Base-by-base conservation (phyloP, 345 rosid genomes). In the Pelargonium nanum region DNA sequence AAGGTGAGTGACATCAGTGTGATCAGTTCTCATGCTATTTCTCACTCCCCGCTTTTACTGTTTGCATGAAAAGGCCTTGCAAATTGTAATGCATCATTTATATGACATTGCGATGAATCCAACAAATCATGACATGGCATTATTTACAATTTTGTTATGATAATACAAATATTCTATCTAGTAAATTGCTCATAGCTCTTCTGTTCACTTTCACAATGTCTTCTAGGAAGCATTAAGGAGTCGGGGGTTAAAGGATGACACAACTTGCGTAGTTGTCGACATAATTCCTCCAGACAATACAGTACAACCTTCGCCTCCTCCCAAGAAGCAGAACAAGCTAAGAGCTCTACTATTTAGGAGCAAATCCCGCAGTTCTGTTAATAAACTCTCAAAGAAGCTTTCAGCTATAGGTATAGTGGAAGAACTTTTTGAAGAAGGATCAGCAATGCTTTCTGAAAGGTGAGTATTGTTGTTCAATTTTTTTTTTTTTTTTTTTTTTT, bases 341-440 rank as follows among this genome's bases (percentile, higher is more conserved):
- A 84, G 57, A 63, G 73, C 88, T 0, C 72, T 91, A 3, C 67
- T 88, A 22, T 80, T 80, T 53, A 70, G 85, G 71, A 91, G 62
- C 72, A 83, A 70, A 65, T 80, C 88, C 22, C 59, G 30, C 26
- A 77, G 77, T 78, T 76, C 87, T 45, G 77, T 79, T 55, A 79
- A 66, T 66, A 84, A 79, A 64, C 67, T 69, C 59, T 72, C 91
- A 0, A 88, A 88, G 70, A 86, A 78, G 78, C 84, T 86, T 52
- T 83, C 90, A 1, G 74, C 85, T 59, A 78, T 85, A 0, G 85
- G 86, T 30, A 78, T 84, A 19, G 98, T 91, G 6, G 98, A 91
- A 79, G 98, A 88, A 71, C 78, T 91, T 19, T 91, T 91, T 57
- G 98, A 91, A 77, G 98, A 91, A 81, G 96, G 96, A 61, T 91